phyloP scores from a whole-genome alignment of 768 basidiomycete genomes.

The Scleroderma bovista region DNA sequence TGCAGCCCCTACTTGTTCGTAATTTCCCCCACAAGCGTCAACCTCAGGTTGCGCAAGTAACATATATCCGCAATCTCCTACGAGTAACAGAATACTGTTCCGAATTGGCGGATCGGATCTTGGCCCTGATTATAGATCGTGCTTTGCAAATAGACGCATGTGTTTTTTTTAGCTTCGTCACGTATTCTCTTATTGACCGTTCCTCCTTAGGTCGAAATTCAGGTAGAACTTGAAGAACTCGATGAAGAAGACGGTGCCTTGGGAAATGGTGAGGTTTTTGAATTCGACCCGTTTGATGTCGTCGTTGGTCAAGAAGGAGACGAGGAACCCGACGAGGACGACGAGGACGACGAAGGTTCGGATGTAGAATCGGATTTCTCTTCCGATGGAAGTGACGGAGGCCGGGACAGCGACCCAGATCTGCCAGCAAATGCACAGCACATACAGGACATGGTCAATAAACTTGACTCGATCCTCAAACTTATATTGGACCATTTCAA shows the following conservation, averaged over 20 bases:
- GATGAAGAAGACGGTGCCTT: conserved; percentile 53
- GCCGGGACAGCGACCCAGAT: conserved; percentile 31
- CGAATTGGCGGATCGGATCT: conserved; percentile 76
- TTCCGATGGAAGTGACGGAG: conserved; percentile 58
- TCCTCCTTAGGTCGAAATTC: conserved; percentile 78
- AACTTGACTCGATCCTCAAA: conserved; percentile 83
- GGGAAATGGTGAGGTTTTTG: conserved; percentile 57
- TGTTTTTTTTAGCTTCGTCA: conserved; percentile 6
- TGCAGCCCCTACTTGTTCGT: conserved; percentile 78
- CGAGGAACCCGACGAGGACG: conserved; percentile 51
- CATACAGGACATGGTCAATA: conserved; percentile 83
- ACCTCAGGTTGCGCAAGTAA: conserved; percentile 68
- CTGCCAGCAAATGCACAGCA: conserved; percentile 53
- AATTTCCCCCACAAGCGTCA: conserved; percentile 95
- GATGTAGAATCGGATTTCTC: conserved; percentile 70
- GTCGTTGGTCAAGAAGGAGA: conserved; percentile 70
- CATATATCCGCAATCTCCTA: conserved; percentile 88
- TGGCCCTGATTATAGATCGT: conserved; percentile 87
- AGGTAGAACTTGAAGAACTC: conserved; percentile 89
- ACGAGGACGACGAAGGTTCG: conserved; percentile 39
- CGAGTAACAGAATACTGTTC: conserved; percentile 82
- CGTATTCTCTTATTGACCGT: not conserved
- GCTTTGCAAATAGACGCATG: conserved; percentile 93
- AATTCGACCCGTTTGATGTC: conserved; percentile 84
- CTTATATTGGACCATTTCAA: conserved; percentile 85